These are phyloP conservation scores for Komagataella mondaviorum DNA, from an alignment of 805 yeast genomes.

Conservation along the genomic window DNA sequence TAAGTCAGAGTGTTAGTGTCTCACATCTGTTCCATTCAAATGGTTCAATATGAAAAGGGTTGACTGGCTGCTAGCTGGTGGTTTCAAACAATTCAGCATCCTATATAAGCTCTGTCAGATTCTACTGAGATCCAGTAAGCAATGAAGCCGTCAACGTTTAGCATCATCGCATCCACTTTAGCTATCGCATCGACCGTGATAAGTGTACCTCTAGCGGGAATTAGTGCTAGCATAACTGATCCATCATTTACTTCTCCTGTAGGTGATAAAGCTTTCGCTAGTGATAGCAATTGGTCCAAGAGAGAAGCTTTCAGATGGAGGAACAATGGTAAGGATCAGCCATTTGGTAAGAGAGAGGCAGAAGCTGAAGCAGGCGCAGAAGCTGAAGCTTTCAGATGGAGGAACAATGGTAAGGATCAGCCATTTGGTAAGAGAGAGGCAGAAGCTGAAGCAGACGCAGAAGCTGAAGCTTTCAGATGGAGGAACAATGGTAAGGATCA, in stretches of 20 bases:
- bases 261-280: constrained; percentile 1
- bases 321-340: constrained; percentile 2
- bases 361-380: constrained; percentile 12
- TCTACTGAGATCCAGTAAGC: neutral
- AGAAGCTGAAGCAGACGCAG: constrained; percentile 15
- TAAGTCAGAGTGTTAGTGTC: neutral
- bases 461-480: constrained; percentile 11
- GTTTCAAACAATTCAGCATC: neutral
- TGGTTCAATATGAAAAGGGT: neutral
- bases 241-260: constrained; percentile 1
- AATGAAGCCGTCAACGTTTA: constrained; percentile 1
- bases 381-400: constrained; percentile 9
- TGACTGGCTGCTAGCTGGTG: neutral
- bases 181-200: neutral
- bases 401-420: constrained; percentile 4
- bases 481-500: constrained; percentile 7
- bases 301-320: neutral
- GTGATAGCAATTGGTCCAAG: neutral
- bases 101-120: neutral
- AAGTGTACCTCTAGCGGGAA: neutral
- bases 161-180: neutral
- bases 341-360: constrained; percentile 8
- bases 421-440: constrained; percentile 16
- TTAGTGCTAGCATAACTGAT: neutral
- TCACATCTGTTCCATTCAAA: neutral